Evolutionary conservation across 768 basidiomycete species (phyloP).

Genomic region (Lentinula edodes): DNA sequence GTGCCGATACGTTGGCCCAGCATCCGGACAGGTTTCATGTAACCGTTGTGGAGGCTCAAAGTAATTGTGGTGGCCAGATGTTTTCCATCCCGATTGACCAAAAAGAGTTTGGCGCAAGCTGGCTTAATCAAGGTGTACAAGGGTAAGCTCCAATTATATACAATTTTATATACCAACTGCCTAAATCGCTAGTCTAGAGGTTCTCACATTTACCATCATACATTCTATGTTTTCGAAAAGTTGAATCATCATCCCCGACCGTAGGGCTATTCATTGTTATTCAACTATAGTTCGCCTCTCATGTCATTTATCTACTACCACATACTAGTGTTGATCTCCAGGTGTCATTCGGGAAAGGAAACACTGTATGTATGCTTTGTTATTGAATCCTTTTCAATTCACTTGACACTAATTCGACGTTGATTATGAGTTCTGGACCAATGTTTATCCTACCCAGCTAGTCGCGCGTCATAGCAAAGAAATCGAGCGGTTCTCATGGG

Average conservation of each 20-base stretch:
- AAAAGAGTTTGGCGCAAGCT: slow-evolving; percentile 5
- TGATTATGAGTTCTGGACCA: slow-evolving; percentile 26
- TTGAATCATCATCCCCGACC: slow-evolving; percentile 6
- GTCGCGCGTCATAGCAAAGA: slow-evolving; percentile 22
- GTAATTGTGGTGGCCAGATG: slow-evolving; percentile 10
- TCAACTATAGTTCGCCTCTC: background rate
- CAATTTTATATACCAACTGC: background rate
- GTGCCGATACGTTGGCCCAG: slow-evolving; percentile 6
- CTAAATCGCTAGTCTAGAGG: background rate
- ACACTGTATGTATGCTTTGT: background rate
- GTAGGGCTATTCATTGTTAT: background rate
- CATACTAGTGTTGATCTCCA: slow-evolving; percentile 8
- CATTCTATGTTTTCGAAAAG: slow-evolving; percentile 6
- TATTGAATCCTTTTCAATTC: background rate
- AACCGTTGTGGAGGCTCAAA: slow-evolving; percentile 6
- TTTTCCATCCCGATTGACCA: slow-evolving; percentile 7
- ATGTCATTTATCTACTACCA: background rate
- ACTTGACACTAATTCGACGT: background rate
- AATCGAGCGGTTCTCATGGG: slow-evolving; percentile 25
- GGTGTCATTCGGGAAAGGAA: slow-evolving; percentile 9
- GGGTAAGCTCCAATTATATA: background rate
- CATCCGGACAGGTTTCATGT: slow-evolving; percentile 10
- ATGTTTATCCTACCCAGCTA: slow-evolving; percentile 28
- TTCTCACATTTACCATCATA: slow-evolving; percentile 10
- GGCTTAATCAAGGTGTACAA: slow-evolving; percentile 11